Evolutionary conservation across 2,329 filamentous ascomycete species (phyloP).

Genomic region (Alternaria novae-zelandiae): DNA sequence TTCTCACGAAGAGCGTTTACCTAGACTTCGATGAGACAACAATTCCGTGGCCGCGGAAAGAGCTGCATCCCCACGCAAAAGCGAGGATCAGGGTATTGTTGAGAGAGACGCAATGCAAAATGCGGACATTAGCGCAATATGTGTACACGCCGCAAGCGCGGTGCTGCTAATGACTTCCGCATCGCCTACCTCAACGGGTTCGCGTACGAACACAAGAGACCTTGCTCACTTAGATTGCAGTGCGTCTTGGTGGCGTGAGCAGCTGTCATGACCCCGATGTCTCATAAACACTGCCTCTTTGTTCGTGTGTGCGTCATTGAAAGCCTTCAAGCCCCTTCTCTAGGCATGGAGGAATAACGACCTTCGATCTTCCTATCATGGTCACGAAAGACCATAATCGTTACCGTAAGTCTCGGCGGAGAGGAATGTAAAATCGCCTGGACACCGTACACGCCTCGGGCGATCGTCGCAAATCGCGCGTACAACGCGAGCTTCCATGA

Average conservation of each 20-base stretch:
- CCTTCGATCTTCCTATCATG: background rate
- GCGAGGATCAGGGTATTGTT: background rate
- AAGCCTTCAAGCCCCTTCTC: background rate
- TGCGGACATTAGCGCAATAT: constrained; percentile 1
- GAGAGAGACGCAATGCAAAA: background rate
- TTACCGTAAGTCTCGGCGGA: background rate
- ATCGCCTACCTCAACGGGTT: background rate
- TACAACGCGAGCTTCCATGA: background rate
- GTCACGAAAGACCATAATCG: background rate
- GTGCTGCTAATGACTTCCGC: background rate
- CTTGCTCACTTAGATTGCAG: background rate
- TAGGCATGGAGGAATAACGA: background rate
- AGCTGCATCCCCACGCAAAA: background rate
- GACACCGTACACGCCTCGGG: background rate
- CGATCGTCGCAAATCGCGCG: background rate
- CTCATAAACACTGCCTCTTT: background rate
- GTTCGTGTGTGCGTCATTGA: background rate
- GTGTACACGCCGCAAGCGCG: constrained; percentile 1
- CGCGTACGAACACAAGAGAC: background rate
- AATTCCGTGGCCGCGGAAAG: background rate
- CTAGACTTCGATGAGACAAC: background rate
- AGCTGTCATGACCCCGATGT: background rate
- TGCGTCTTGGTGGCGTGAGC: background rate
- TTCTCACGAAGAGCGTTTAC: background rate
- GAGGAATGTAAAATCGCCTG: background rate